phyloP scores from a whole-genome alignment of 495 filamentous ascomycete genomes.

The Penicillium pancosmium region DNA sequence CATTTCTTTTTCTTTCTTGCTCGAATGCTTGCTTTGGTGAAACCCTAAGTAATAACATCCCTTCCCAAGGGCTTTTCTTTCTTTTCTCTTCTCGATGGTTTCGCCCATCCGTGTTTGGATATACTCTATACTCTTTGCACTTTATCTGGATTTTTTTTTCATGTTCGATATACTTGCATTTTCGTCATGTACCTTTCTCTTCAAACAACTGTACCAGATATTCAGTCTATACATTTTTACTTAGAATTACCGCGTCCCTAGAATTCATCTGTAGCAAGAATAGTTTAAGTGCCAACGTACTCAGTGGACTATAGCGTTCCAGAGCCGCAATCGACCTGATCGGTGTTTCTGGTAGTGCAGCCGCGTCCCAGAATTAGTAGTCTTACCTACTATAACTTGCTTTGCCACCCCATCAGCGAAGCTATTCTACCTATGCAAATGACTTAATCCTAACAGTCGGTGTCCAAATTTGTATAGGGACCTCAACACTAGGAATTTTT shows the following conservation, averaged over 20 bases:
- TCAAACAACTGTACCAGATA: neutral
- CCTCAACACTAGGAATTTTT: no score
- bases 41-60: neutral
- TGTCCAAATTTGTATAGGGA: no score
- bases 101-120: constrained; percentile 15
- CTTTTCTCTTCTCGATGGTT: constrained; percentile 13
- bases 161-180: constrained; percentile 14
- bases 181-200: constrained; percentile 2
- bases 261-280: neutral
- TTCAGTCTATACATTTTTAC: constrained; percentile 3
- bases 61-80: constrained; percentile 3
- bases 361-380: no score
- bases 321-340: no score
- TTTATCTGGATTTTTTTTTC: constrained; percentile 9
- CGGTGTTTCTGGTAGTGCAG: no score
- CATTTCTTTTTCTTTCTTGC: constrained; percentile 12
- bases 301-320: no score
- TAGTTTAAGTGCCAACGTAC: no score
- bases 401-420: no score
- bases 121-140: neutral
- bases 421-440: no score
- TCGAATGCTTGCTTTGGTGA: constrained; percentile 8
- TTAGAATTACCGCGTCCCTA: neutral
- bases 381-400: no score
- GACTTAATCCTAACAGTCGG: no score